Base-by-base conservation (phyloP, 1,139 yeast genomes). In the Zygoascus meyerae region DNA sequence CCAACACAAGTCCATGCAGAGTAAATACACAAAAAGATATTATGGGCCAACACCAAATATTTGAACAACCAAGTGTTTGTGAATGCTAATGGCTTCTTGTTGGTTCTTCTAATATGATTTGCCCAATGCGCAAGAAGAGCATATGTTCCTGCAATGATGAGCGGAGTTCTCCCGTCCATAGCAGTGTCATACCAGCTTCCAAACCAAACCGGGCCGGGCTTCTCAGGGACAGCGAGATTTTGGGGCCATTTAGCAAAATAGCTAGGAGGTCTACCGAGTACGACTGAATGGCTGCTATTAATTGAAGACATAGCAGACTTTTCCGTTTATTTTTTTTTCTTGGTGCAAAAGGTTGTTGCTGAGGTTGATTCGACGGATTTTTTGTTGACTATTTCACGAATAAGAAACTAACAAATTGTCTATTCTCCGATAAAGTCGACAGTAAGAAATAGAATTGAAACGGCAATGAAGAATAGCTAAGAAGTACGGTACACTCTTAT, bases 1-100 rank as follows among this genome's bases (percentile, higher is more conserved):
- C 87, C 86, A 14, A 78, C 46, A 55, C 81, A 81, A 5, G 89
- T 81, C 87, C 87, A 82, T 30, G 77, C 75, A 3, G 87, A 81
- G 67, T 82, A 83, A 28, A 71, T 64, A 61, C 87, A 82, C 42
- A 83, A 73, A 41, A 77, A 74, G 16, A 79, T 58, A 61, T 83
- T 83, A 66, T 83, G 92, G 37, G 78, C 57, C 16, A 82, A 63
- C 14, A 83, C 87, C 50, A 82, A 72, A 36, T 68, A 47, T 60
- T 77, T 77, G 71, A 83, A 83, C 29, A 66, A 41, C 2, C 56
- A 50, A 14, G 75, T 69, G 42, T 67, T 71, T 18, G 86, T 70
- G 49, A 83, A 67, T 17, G 65, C 54, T 51, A 69, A 71, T 2
- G 90, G 87, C 35, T 78, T 83, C 16, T 83, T 70, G 33, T 68